Base-by-base conservation (phyloP, 345 rosid genomes). In the Raphanus sativus region DNA sequence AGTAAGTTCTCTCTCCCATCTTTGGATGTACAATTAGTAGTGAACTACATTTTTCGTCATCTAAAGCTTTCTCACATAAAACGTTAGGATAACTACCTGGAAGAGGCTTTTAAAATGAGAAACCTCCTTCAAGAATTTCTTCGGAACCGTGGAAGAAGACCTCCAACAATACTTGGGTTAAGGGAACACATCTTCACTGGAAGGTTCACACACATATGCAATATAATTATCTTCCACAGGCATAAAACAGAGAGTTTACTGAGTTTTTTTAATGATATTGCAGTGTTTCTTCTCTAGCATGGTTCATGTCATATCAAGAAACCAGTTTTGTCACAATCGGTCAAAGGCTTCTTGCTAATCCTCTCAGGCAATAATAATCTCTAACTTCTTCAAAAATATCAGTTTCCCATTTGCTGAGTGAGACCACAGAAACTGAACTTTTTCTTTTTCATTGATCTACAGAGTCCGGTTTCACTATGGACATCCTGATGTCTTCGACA, bases 301-400 rank as follows among this genome's bases (percentile, higher is more conserved):
- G 98, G 97, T 94, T 94, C 88, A 94, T 94, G 98, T 94, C 98
- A 65, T 94, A 94, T 84, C 98, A 94, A 70, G 98, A 94, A 79
- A 85, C 95, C 59, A 94, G 98, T 85, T 94, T 94, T 78, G 98
- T 88, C 80, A 94, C 98, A 60, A 94, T 92, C 73, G 97, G 97
- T 80, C 98, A 94, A 68, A 87, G 97, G 86, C 86, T 92, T 81
- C 93, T 92, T 80, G 91, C 95, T 76, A 89, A 92, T 75, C 97
- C 97, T 79, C 97, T 94, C 81, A 90, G 98, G 97, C 86, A 84
- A 54, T 30, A 30, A 74, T 61, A 30, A 74, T 61, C 42, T 2
- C 17, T 2, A 15, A 28, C 42, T 56, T 15, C 17, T 54, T 68
- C 28, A 54, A 30, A 36, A 36, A 32, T 42, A 12, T 63, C 70